Base-by-base conservation (phyloP, 2,329 filamentous ascomycete species). In the Rugonectria rugulosa region DNA sequence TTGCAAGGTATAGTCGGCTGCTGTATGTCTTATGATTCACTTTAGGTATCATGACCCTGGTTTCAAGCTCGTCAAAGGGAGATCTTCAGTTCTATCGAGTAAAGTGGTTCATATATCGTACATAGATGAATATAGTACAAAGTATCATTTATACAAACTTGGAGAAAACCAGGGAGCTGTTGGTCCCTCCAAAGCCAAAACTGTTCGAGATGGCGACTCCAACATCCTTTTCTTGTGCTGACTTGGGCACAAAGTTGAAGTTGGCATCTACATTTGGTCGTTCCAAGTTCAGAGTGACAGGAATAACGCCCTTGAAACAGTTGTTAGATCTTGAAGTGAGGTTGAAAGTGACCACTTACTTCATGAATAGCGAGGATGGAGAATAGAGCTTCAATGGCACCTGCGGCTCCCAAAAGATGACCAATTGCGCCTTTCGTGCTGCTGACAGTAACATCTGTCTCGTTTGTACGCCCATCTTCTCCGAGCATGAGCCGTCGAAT, bases 151-250 rank as follows among this genome's bases (percentile, higher is more conserved):
- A 63, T 47, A 23, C 27, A 38, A 70, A 53, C 24, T 63, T 71
- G 7, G 82, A 82, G 67, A 98, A 94, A 47, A 92, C 92, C 31
- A 99, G 77, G 49, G 87, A 92, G 36, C 94, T 93, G 76, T 99
- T 99, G 1, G 94, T 98, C 14, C 95, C 95, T 10, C 95, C 95
- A 77, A 99, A 99, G 0, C 95, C 95, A 76, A 99, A 99, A 71
- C 94, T 98, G 69, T 99, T 99, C 4, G 91, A 95, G 54, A 99
- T 67, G 5, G 90, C 91, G 19, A 94, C 88, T 53, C 86, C 77
- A 10, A 98, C 85, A 3, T 79, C 71, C 62, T 85, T 87, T 47
- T 89, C 73, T 73, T 97, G 93, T 1, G 92, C 82, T 40, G 79
- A 70, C 4, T 86, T 79, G 0, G 92, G 85, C 4, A 97, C 87